A percentile compares a stretch with the other conserved stretches of the same genome.
Evolutionary conservation across 164 flowering plant species (phyloP).

Genomic region (Magnolia changhungtana): DNA sequence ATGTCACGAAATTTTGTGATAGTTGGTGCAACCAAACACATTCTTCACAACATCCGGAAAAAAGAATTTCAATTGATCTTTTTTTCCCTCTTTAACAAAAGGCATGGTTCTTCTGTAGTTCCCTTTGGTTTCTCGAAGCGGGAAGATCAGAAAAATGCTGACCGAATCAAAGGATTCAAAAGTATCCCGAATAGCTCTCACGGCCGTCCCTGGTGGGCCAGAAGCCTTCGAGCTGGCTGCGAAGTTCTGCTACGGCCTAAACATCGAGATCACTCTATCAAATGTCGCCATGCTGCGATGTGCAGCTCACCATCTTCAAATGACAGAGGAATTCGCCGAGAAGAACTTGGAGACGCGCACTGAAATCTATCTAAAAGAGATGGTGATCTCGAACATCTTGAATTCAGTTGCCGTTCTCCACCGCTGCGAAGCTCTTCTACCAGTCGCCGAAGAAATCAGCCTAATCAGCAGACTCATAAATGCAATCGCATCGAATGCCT

Average conservation of each 20-base stretch:
- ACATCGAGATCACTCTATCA: conserved; percentile 59
- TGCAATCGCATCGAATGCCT: conserved; percentile 72
- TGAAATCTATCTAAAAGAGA: conserved; percentile 64
- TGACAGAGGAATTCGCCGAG: conserved; percentile 87
- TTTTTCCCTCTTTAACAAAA: not conserved
- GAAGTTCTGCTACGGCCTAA: conserved; percentile 86
- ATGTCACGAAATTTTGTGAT: no score
- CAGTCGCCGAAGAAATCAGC: conserved; percentile 72
- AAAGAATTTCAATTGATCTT: no score
- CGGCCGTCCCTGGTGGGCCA: conserved; percentile 73
- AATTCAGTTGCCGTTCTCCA: conserved; percentile 77
- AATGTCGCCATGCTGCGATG: conserved; percentile 78
- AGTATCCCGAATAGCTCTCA: conserved; percentile 46
- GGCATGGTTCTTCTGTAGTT: conserved; percentile 48
- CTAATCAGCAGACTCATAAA: conserved; percentile 55
- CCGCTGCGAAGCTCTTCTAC: conserved; percentile 64
- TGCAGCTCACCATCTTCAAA: conserved; percentile 69
- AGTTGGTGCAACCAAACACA: not conserved
- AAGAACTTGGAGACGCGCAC: conserved; percentile 63
- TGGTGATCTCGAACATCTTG: conserved; percentile 63
- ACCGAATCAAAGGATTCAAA: conserved; percentile 73
- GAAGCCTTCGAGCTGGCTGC: conserved; percentile 92
- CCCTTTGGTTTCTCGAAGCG: conserved; percentile 86
- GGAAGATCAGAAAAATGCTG: conserved; percentile 68
- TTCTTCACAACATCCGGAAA: not conserved